phyloP scores from a whole-genome alignment of 2,329 filamentous ascomycete genomes.

The Diaporthe sp. region DNA sequence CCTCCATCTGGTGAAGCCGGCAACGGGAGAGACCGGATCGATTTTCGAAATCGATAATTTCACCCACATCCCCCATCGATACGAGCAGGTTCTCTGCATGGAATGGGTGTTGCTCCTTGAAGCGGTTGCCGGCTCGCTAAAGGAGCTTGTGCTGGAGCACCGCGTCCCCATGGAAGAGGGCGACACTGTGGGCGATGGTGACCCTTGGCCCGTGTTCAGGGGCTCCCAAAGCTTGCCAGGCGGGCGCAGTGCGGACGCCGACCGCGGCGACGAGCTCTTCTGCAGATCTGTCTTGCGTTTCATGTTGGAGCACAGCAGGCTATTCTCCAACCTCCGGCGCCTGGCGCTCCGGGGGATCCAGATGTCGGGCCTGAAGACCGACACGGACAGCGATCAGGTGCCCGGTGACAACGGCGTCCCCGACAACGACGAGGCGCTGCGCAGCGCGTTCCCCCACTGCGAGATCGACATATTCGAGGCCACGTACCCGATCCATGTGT shows the following conservation, averaged over 20 bases:
- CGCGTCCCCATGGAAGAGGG: background rate
- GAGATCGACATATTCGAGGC: background rate
- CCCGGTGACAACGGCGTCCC: background rate
- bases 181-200: background rate
- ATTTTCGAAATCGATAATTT: background rate
- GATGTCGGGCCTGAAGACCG: background rate
- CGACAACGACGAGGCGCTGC: constrained; percentile 3
- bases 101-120: background rate
- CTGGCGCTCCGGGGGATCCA: background rate
- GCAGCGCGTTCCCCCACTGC: background rate
- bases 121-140: background rate
- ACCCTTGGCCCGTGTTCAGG: background rate
- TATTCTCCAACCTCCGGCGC: background rate
- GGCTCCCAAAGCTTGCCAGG: background rate
- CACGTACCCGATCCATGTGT: background rate
- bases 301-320: background rate
- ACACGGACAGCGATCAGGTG: background rate
- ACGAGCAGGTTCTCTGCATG: background rate
- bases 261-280: background rate
- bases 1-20: constrained; percentile 12
- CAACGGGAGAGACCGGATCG: background rate
- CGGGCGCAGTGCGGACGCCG: background rate
- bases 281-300: background rate
- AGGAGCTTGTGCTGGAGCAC: constrained; percentile 6
- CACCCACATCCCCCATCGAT: background rate